Base-by-base conservation (phyloP, 73 alveolate genomes). In the Paramecium caudatum region DNA sequence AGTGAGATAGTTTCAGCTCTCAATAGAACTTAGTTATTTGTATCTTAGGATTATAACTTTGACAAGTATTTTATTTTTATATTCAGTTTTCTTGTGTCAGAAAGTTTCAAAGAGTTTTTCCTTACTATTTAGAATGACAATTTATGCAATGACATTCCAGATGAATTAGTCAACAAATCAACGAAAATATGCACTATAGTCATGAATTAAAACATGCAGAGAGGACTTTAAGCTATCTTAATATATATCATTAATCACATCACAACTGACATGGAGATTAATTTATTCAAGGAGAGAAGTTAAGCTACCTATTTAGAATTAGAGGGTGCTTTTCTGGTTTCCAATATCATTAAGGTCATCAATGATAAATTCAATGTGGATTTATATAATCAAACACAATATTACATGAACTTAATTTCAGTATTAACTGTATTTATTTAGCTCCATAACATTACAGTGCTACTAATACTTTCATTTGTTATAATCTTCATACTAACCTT, bases 251-350 rank as follows among this genome's bases (percentile, higher is more conserved):
- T 45, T 15, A 74, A 74, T 74, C 47, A 27, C 19, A 74, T 74
- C 7, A 27, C 43, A 39, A 74, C 88, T 1, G 88, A 74, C 19
- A 74, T 45, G 68, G 88, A 74, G 19, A 45, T 74, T 17, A 74
- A 74, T 74, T 4, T 41, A 10, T 74, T 74, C 6, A 74, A 63
- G 17, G 21, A 30, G 21, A 74, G 65, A 74, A 41, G 43, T 23
- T 5, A 41, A 37, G 69, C 69, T 16, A 23, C 68, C 19, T 74
- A 74, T 45, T 12, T 39, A 41, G 88, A 74, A 1, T 74, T 74
- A 74, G 88, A 74, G 43, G 88, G 69, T 41, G 68, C 65, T 7
- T 74, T 74, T 43, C 43, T 39, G 43, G 69, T 74, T 10, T 74
- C 88, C 16, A 43, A 41, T 19, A 23, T 74, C 17, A 74, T 74